Base-by-base conservation (phyloP, 305 asterid species). In the Striga hermonthica region DNA sequence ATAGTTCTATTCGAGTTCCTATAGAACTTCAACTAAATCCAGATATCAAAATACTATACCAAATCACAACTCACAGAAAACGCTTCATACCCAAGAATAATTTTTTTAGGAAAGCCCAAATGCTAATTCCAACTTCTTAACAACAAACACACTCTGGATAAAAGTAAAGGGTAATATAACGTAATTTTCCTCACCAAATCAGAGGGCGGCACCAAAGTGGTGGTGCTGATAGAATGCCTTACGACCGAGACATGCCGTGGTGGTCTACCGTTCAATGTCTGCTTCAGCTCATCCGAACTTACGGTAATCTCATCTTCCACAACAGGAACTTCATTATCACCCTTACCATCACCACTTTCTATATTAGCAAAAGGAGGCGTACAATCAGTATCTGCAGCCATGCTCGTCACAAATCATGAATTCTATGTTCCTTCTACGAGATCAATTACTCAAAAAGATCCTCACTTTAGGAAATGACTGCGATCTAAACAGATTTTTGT, bases 361-460 rank as follows among this genome's bases (percentile, higher is more conserved):
- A 74, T 65, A 41, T 65, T 74, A 55, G 67, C 64, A 12, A 73
- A 68, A 31, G 81, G 79, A 63, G 72, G 78, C 9, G 91, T 67
- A 69, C 72, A 75, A 71, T 81, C 86, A 67, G 85, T 64, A 40
- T 68, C 85, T 62, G 83, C 86, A 64, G 91, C 88, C 95, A 87
- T 87, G 56, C 52, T 72, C 63, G 74, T 72, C 47, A 49, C 55
- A 75, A 58, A 72, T 52, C 89, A 83, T 80, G 72, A 75, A 77
- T 65, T 22, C 52, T 69, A 41, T 7, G 35, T 66, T 52, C 62
- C 74, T 22, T 72, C 12, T 22, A 70, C 37, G 45, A 65, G 68
- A 64, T 62, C 64, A 35, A 74, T 38, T 64, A 40, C 68, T 72
- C 31, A 22, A 22, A 40, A 62, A 60, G 41, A 43, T 41, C 70